A percentile compares a stretch with the other conserved stretches of the same genome.
These are phyloP conservation scores for Ustilaginoidea virens DNA, from an alignment of 2,329 filamentous ascomycete genomes.

Conservation along the genomic window DNA sequence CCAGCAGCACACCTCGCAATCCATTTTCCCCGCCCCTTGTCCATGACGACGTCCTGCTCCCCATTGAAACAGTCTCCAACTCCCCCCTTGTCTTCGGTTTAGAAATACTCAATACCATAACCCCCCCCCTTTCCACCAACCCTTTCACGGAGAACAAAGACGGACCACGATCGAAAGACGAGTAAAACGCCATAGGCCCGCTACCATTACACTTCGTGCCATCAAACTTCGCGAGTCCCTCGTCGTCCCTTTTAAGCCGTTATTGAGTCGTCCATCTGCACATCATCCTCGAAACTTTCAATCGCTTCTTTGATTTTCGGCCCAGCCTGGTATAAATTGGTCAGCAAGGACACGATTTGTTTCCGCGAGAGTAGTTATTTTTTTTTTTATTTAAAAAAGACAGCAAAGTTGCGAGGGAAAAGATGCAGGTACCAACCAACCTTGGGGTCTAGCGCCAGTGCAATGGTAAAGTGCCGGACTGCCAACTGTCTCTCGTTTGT, in stretches of 20 bases:
- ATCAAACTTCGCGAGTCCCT: too few relatives aligned
- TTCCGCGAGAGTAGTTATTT: too few relatives aligned
- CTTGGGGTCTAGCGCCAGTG: constrained; percentile 91
- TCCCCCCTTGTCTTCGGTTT: too few relatives aligned
- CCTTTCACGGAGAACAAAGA: too few relatives aligned
- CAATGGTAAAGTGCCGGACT: constrained; percentile 89
- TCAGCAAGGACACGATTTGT: not conserved
- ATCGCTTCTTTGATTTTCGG: constrained; percentile 94
- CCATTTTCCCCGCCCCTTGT: too few relatives aligned
- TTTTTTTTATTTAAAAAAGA: too few relatives aligned
- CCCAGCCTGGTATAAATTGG: constrained; percentile 60
- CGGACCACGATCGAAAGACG: not conserved
- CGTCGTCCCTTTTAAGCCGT: constrained; percentile 33
- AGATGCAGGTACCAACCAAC: constrained; percentile 30
- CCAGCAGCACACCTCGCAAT: too few relatives aligned
- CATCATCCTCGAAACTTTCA: constrained; percentile 73
- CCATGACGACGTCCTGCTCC: too few relatives aligned
- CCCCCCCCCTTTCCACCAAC: too few relatives aligned
- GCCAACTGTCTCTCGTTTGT: constrained; percentile 61
- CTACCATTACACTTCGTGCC: too few relatives aligned
- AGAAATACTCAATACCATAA: too few relatives aligned
- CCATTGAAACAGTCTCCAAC: too few relatives aligned
- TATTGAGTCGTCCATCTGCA: constrained; percentile 53
- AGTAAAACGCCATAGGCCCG: not conserved
- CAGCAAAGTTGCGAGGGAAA: not conserved